Percentiles rank a stretch among this genome's conserved stretches.
Conservation (phyloP, 169 alveolate genomes). For the Blepharisma undulans region DNA sequence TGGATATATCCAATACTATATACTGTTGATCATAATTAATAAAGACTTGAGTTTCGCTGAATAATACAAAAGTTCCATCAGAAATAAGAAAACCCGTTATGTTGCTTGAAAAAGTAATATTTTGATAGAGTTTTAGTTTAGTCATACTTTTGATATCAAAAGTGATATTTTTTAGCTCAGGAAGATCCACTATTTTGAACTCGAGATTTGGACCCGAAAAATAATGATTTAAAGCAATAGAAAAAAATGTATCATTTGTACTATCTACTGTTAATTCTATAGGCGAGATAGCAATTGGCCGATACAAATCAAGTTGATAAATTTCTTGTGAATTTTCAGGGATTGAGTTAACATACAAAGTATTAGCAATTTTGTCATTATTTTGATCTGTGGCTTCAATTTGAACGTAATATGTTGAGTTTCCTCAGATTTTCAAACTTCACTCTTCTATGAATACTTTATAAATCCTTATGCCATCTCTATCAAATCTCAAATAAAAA, state of each 20-base stretch:
- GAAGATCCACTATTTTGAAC: background rate
- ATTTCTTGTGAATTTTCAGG: background rate
- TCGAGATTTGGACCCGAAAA: background rate
- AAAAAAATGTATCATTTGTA: background rate
- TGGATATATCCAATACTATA: background rate
- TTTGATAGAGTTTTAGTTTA: background rate
- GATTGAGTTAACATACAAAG: background rate
- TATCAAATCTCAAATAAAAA: background rate
- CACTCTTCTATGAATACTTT: background rate
- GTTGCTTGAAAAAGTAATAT: background rate
- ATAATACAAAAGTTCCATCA: background rate
- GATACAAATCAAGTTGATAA: background rate
- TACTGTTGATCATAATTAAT: no score
- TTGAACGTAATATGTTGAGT: background rate
- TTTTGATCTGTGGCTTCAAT: background rate
- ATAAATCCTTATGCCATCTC: background rate
- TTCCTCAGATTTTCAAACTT: background rate
- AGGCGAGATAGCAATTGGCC: background rate
- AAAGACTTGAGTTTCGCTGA: background rate
- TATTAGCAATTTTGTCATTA: background rate
- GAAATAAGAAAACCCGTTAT: background rate
- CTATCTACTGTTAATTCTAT: background rate
- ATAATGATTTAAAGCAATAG: background rate
- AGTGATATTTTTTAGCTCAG: background rate
- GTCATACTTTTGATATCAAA: background rate